phyloP scores from a whole-genome alignment of 1,284 basidiomycete genomes.

The Moniliophthora roreri region DNA sequence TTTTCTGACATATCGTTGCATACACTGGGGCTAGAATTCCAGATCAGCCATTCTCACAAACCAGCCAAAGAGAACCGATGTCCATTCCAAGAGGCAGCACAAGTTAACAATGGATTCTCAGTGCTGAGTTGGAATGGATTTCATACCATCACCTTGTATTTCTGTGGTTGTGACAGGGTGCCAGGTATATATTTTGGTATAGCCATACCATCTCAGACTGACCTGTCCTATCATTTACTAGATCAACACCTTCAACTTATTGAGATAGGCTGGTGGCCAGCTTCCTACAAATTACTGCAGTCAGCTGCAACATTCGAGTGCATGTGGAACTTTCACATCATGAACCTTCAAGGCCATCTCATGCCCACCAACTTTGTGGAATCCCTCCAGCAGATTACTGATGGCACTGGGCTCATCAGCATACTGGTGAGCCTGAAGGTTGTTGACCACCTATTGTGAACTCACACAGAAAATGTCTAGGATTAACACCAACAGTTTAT shows the following conservation, averaged over 20 bases:
- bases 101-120: constrained; percentile 9
- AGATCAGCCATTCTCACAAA: too few relatives aligned
- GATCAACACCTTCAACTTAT: not conserved
- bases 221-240: not conserved
- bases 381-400: constrained; percentile 6
- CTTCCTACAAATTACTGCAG: constrained; percentile 4
- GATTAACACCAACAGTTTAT: constrained; percentile 4
- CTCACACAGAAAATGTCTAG: not conserved
- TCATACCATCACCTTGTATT: constrained; percentile 6
- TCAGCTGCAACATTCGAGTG: constrained; percentile 11
- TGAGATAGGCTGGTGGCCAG: constrained; percentile 3
- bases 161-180: constrained; percentile 7
- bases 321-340: constrained; percentile 14
- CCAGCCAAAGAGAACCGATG: too few relatives aligned
- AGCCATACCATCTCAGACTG: not conserved
- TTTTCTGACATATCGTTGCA: too few relatives aligned
- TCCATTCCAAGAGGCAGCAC: too few relatives aligned
- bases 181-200: not conserved
- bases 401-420: constrained; percentile 1
- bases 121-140: constrained; percentile 11
- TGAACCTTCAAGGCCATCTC: constrained; percentile 13
- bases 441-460: not conserved
- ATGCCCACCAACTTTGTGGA: constrained; percentile 16
- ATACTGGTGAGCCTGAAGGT: not conserved
- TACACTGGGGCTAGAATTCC: too few relatives aligned